Percentiles rank a stretch among this genome's conserved stretches.
Conservation (phyloP, 2,329 filamentous ascomycete species). For the Colletotrichum spinosum region DNA sequence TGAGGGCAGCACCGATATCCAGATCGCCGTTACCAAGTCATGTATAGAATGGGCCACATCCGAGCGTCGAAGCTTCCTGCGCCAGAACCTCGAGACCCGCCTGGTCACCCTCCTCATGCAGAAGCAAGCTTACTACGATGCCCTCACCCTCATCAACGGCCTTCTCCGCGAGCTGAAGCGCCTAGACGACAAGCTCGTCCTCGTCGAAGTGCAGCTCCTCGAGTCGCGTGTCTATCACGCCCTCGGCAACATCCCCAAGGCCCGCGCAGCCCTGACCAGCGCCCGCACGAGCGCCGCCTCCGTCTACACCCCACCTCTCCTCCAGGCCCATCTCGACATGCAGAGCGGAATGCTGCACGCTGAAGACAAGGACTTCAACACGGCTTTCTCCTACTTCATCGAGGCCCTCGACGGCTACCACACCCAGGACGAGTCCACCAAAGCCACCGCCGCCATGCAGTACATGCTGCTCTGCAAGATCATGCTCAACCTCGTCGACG, state of each 20-base stretch:
- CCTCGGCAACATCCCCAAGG: constrained; percentile 95
- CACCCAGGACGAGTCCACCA: constrained; percentile 85
- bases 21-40: constrained; percentile 95
- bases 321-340: constrained; percentile 98
- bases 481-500: constrained; percentile 97
- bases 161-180: constrained; percentile 97
- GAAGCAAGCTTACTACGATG: constrained; percentile 97
- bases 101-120: constrained; percentile 95
- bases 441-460: constrained; percentile 96
- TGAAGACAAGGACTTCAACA: constrained; percentile 99
- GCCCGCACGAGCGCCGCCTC: constrained; percentile 95
- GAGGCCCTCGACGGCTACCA: constrained; percentile 98
- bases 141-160: constrained; percentile 94
- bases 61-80: constrained; percentile 93
- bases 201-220: constrained; percentile 97
- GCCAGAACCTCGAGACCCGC: constrained; percentile 95
- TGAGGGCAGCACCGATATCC: constrained; percentile 92
- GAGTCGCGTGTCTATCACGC: constrained; percentile 98
- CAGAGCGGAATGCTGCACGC: constrained; percentile 99
- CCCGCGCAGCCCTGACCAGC: constrained; percentile 91
- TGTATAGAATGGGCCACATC: constrained; percentile 99
- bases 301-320: constrained; percentile 93
- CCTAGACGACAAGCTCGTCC: constrained; percentile 96
- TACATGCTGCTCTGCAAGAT: constrained; percentile 99
- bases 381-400: constrained; percentile 98